Evolutionary conservation across 2,329 filamentous ascomycete species (phyloP).

Genomic region (Colletotrichum abscissum): DNA sequence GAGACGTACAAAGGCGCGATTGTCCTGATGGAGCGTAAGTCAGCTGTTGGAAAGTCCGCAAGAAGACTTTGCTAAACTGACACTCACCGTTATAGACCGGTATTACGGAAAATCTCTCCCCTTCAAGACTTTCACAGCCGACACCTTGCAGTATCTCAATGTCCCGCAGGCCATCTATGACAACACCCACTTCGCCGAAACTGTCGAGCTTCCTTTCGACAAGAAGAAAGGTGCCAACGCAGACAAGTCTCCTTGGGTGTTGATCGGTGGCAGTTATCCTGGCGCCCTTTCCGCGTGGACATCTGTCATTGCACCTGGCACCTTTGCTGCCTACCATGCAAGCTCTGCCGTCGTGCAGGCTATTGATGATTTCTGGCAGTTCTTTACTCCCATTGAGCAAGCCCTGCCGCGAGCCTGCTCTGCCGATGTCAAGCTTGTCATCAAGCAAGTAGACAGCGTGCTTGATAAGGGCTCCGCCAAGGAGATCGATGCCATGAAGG

Average conservation of each 20-base stretch:
- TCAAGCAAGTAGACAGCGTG: constrained; percentile 58
- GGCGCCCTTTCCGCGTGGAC: constrained; percentile 62
- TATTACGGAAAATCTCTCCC: constrained; percentile 29
- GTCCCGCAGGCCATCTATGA: constrained; percentile 31
- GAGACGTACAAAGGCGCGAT: constrained; percentile 24
- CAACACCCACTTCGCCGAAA: constrained; percentile 31
- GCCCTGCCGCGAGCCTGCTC: constrained; percentile 51
- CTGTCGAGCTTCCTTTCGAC: constrained; percentile 54
- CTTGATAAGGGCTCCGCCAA: constrained; percentile 37
- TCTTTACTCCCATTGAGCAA: constrained; percentile 58
- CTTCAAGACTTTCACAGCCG: constrained; percentile 26
- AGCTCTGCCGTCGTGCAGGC: constrained; percentile 61
- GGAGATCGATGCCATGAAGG: constrained; percentile 23
- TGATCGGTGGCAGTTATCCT: constrained; percentile 62
- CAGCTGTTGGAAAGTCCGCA: background rate
- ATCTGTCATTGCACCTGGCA: constrained; percentile 56
- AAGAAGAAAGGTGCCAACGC: constrained; percentile 41
- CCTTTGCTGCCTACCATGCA: constrained; percentile 62
- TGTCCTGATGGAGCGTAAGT: constrained; percentile 26
- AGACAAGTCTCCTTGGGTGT: constrained; percentile 61
- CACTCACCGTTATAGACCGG: constrained; percentile 15
- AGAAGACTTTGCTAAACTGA: background rate
- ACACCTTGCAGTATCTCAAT: constrained; percentile 30
- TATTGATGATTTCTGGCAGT: constrained; percentile 58
- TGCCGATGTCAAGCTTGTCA: constrained; percentile 55